These are phyloP conservation scores for Pseudogymnoascus sp. DNA, from an alignment of 2,329 filamentous ascomycete genomes.

Conservation along the genomic window DNA sequence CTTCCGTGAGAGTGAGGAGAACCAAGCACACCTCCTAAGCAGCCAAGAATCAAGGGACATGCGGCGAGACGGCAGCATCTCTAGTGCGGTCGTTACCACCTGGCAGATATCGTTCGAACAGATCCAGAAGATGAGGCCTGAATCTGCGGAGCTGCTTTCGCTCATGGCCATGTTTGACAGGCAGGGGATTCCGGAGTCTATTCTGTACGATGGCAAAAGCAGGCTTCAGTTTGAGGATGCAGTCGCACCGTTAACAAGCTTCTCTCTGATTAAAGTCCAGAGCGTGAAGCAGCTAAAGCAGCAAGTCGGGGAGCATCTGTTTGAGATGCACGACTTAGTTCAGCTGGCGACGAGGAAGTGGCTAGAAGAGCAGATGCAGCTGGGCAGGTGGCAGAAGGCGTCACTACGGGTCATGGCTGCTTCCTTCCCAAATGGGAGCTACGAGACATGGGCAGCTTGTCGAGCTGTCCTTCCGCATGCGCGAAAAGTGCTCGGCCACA, in stretches of 20 bases:
- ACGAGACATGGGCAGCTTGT: slow-evolving; percentile 20
- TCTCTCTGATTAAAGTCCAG: slow-evolving; percentile 30
- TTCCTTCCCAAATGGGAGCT: slow-evolving; percentile 19
- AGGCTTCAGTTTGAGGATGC: slow-evolving; percentile 28
- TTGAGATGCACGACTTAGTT: slow-evolving; percentile 19
- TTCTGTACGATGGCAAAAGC: slow-evolving; percentile 12
- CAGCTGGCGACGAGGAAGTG: slow-evolving; percentile 20
- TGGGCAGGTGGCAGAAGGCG: slow-evolving; percentile 14
- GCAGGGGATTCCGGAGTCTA: slow-evolving; percentile 19
- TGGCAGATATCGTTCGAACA: slow-evolving; percentile 33
- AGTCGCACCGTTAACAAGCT: slow-evolving; percentile 30
- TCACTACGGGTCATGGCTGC: slow-evolving; percentile 17
- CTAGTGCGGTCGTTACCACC: slow-evolving; percentile 31
- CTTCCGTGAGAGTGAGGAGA: slow-evolving; percentile 29
- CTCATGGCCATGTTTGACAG: slow-evolving; percentile 21
- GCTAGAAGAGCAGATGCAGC: slow-evolving; percentile 16
- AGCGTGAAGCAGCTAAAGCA: slow-evolving; percentile 10
- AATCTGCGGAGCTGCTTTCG: slow-evolving; percentile 17
- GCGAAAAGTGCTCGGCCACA: no score
- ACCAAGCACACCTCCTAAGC: slow-evolving; percentile 24
- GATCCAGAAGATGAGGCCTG: slow-evolving; percentile 25
- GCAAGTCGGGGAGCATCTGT: slow-evolving; percentile 13
- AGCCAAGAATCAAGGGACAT: slow-evolving; percentile 27
- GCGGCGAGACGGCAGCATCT: slow-evolving; percentile 28
- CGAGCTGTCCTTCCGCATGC: no score